Percentiles rank a stretch among this genome's conserved stretches.
Evolutionary conservation across 129 eudicot species (phyloP).

Genomic region (Tagetes patula): DNA sequence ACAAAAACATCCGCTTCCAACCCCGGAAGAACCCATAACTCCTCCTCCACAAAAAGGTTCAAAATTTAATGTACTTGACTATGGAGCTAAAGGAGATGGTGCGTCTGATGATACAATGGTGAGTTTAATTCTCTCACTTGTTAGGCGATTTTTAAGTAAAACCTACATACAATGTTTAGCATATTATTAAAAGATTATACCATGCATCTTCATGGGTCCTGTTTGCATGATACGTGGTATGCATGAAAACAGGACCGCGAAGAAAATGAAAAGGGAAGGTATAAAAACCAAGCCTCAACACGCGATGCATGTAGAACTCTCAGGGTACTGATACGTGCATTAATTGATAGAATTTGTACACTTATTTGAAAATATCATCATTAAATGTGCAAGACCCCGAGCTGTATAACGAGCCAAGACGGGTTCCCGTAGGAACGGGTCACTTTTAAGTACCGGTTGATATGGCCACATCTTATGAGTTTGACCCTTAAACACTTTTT

Average conservation of each 20-base stretch:
- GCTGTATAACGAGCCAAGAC: too few relatives aligned
- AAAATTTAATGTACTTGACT: conserved; percentile 59
- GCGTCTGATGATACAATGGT: conserved; percentile 83
- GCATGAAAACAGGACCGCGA: conserved; percentile 11
- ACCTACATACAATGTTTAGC: neutral
- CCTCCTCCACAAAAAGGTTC: conserved; percentile 47
- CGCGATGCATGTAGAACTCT: conserved; percentile 14
- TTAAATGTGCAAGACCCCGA: too few relatives aligned
- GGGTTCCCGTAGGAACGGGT: neutral
- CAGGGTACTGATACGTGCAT: conserved; percentile 1
- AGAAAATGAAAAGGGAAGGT: neutral
- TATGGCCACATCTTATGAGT: neutral
- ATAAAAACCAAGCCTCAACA: conserved; percentile 9
- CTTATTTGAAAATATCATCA: neutral
- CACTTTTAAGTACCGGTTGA: neutral
- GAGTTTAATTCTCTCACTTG: too few relatives aligned
- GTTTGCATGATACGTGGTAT: neutral
- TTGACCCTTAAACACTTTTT: neutral
- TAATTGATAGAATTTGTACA: neutral
- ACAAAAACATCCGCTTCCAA: conserved; percentile 32
- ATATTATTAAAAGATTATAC: conserved; percentile 12
- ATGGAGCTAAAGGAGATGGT: conserved; percentile 87
- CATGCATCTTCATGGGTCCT: neutral
- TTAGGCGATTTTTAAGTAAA: neutral
- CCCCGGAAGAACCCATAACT: conserved; percentile 34